Conservation (phyloP, 257 asterid species). For the Solanum bulbocastanum region DNA sequence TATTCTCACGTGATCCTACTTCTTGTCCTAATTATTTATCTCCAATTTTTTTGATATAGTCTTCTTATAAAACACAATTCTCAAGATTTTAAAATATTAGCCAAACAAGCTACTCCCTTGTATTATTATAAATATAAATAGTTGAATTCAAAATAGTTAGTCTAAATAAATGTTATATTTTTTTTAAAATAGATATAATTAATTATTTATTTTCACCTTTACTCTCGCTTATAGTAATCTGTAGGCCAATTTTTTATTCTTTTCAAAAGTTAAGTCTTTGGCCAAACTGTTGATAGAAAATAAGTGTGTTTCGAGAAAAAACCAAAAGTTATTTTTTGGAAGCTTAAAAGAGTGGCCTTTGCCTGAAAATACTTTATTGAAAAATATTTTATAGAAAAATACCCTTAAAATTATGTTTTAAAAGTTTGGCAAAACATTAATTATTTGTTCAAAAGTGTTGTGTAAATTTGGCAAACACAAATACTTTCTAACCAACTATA, state of each 20-base stretch:
- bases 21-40: neutral
- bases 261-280: no score
- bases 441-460: no score
- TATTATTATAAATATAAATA: no score
- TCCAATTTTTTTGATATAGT: neutral
- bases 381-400: no score
- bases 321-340: no score
- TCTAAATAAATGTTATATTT: no score
- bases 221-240: neutral
- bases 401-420: neutral
- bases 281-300: no score
- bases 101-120: neutral
- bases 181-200: no score
- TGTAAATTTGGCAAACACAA: neutral
- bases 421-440: neutral
- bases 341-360: neutral
- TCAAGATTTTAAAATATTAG: neutral
- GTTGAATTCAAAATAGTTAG: no score
- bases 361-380: neutral
- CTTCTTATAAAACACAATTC: neutral
- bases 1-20: neutral
- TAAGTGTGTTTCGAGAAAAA: neutral
- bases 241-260: neutral
- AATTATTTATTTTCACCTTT: neutral
- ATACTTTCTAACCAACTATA: no score